Conservation (phyloP, 2,329 filamentous ascomycete species). For the Penicillium digitatum region DNA sequence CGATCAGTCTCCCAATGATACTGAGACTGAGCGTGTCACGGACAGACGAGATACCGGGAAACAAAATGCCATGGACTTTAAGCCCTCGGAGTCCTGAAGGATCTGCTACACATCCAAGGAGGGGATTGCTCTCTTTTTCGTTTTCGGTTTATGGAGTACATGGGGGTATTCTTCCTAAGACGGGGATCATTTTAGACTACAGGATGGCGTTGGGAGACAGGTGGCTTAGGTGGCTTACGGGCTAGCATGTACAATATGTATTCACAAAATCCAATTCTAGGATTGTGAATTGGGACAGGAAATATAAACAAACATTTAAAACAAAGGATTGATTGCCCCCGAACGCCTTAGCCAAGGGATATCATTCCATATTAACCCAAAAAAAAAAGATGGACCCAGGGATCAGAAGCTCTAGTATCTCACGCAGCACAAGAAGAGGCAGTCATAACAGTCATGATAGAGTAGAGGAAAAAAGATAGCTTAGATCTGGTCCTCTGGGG, state of each 20-base stretch:
- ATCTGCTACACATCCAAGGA: background rate
- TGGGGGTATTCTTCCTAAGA: background rate
- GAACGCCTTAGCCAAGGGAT: constrained; percentile 17
- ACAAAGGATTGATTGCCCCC: background rate
- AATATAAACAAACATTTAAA: constrained; percentile 1
- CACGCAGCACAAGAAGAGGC: constrained; percentile 1
- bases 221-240: background rate
- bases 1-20: constrained; percentile 7
- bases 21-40: constrained; percentile 6
- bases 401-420: constrained; percentile 3
- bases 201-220: constrained; percentile 1
- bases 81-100: constrained; percentile 3
- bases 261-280: background rate
- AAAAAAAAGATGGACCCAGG: constrained; percentile 3
- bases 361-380: constrained; percentile 15
- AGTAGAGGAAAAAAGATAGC: background rate
- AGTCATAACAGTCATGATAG: constrained; percentile 20
- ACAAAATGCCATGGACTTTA: constrained; percentile 16
- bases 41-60: constrained; percentile 8
- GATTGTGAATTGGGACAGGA: background rate
- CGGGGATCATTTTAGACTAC: background rate
- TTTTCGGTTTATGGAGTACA: background rate
- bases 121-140: background rate
- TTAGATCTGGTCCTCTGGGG: constrained; percentile 40
- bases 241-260: constrained; percentile 12